A percentile compares a stretch with the other conserved stretches of the same genome.
These are phyloP conservation scores for Ilex paraguariensis DNA, from an alignment of 305 asterid species.

Conservation along the genomic window DNA sequence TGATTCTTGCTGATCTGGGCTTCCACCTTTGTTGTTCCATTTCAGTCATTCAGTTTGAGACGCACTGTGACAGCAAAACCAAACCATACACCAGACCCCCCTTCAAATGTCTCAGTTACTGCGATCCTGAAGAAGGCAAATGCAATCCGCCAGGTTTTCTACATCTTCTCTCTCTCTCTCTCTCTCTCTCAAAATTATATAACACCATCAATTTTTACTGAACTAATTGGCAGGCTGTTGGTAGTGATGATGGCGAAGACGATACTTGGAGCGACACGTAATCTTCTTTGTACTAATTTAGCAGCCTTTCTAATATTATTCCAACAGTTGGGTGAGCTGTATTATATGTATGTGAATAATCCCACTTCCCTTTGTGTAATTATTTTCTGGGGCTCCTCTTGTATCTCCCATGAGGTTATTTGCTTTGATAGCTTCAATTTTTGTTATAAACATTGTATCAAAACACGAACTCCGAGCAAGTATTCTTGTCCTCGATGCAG, in stretches of 20 bases:
- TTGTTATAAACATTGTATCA: constrained; percentile 10
- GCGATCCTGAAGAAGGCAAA: constrained; percentile 82
- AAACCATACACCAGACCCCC: constrained; percentile 30
- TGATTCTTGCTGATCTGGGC: constrained; percentile 10
- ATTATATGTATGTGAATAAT: constrained; percentile 33
- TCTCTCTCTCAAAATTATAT: neutral
- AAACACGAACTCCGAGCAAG: neutral
- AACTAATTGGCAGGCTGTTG: constrained; percentile 60
- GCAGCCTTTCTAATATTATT: constrained; percentile 19
- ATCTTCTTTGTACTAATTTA: constrained; percentile 9
- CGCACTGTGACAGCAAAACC: constrained; percentile 55
- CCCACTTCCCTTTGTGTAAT: constrained; percentile 16
- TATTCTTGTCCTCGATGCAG: neutral
- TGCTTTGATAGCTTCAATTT: constrained; percentile 12
- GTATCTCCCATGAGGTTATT: constrained; percentile 12
- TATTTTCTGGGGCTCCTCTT: constrained; percentile 26
- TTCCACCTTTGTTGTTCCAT: constrained; percentile 10
- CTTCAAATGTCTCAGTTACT: constrained; percentile 57
- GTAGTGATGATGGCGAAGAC: constrained; percentile 78
- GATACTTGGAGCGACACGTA: constrained; percentile 76
- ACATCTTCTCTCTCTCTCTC: constrained; percentile 13
- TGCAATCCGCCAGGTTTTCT: constrained; percentile 78
- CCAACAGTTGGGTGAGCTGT: constrained; percentile 16
- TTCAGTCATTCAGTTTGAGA: constrained; percentile 80
- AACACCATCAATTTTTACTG: constrained; percentile 1